Conservation (phyloP, 352 stramenopile genomes). For the Globisporangium paddicum region DNA sequence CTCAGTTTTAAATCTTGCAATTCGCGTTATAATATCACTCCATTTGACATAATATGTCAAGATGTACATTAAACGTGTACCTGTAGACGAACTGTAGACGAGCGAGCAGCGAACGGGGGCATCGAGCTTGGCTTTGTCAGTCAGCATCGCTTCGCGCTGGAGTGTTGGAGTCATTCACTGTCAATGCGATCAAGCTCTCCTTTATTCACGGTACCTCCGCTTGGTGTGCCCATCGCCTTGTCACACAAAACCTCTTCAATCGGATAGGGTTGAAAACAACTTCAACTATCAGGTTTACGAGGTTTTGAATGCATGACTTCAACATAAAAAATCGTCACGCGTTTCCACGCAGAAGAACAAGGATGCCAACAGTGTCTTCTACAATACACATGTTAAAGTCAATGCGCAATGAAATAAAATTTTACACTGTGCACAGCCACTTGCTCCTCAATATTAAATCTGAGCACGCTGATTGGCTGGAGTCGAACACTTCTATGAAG, state of each 20-base stretch:
- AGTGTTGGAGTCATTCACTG: too few species aligned
- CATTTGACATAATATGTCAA: too few species aligned
- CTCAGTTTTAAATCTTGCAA: too few species aligned
- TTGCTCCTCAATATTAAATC: neutral
- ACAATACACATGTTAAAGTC: too few species aligned
- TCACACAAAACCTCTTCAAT: neutral
- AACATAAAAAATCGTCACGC: neutral
- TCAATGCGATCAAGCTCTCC: neutral
- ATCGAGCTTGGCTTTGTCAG: neutral
- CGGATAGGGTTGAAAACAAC: neutral
- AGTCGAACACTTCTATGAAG: neutral
- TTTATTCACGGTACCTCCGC: neutral
- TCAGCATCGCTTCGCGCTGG: too few species aligned
- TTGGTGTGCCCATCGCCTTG: neutral
- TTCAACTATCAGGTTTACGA: neutral
- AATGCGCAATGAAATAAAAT: too few species aligned
- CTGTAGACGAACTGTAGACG: neutral
- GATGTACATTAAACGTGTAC: too few species aligned
- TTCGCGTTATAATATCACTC: too few species aligned
- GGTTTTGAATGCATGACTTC: neutral
- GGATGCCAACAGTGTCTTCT: neutral
- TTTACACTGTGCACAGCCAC: neutral
- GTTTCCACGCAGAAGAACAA: neutral
- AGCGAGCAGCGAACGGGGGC: neutral
- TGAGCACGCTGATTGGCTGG: neutral